Base-by-base conservation (phyloP, 306 rosid species). In the Carpinus viminea region DNA sequence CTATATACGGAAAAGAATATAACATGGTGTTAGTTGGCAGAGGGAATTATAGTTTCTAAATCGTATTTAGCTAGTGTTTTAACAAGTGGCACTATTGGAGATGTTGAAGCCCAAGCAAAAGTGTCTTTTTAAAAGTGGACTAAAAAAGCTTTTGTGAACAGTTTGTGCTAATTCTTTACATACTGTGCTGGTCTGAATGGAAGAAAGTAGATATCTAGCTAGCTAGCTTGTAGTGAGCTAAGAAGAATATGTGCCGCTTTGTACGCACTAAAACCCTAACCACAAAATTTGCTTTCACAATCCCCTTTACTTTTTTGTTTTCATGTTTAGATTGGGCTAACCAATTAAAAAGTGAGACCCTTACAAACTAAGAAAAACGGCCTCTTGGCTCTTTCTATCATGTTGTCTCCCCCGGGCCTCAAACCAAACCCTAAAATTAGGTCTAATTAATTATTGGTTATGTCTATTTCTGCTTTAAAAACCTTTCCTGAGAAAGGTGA, bases 171-270 rank as follows among this genome's bases (percentile, higher is more conserved):
- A 6, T 41, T 41, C 45, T 41, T 41, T 41, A 41, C 7, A 41
- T 6, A 41, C 45, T 41, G 43, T 3, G 45, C 5, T 7, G 45
- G 45, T 6, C 45, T 5, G 45, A 41, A 41, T 62, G 46, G 55
- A 74, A 65, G 68, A 68, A 74, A 74, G 36, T 26, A 5, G n/a
- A 48, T 15, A 46, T 48, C 48, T 31, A 31, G 34, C 3, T 31
- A 52, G 18, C 53, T 18, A 52, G 18, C 50, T 47, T 73, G 26
- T 17, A 46, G 64, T 73, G 61, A 68, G 77, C 78, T 74, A 85
- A 83, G 83, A 85, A 80, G 91, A 89, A 86, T 91, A 83, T 87
- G 80, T 90, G 78, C 84, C 75, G 51, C 81, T 61, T 61, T 55
- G 55, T 68, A 78, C 80, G 70, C 81, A n/a, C 51, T 80, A 47